phyloP scores from a whole-genome alignment of 2,329 filamentous ascomycete species.

The Ophiocordyceps robertsii region DNA sequence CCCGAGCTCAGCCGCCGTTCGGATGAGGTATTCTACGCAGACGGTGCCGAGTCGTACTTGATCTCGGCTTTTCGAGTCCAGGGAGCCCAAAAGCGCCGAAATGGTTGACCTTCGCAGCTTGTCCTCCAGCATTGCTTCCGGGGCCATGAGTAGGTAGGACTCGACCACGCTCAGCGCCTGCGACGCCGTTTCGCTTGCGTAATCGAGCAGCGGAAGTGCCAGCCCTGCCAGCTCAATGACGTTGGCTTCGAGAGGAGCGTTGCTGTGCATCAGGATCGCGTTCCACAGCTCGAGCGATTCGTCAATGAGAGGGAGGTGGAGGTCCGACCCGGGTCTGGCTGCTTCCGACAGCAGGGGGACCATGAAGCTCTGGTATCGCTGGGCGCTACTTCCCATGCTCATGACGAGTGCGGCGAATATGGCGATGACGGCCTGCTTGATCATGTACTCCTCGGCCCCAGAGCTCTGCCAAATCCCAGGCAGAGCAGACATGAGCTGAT shows the following conservation, averaged over 20 bases:
- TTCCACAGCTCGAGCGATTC: constrained; percentile 87
- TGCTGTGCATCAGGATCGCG: constrained; percentile 55
- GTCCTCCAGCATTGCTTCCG: constrained; percentile 50
- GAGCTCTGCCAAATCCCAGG: constrained; percentile 76
- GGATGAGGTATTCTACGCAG: constrained; percentile 52
- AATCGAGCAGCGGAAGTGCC: constrained; percentile 52
- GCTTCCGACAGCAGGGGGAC: constrained; percentile 73
- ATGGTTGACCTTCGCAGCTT: constrained; percentile 36
- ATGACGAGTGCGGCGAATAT: constrained; percentile 76
- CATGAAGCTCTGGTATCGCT: constrained; percentile 66
- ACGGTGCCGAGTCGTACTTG: constrained; percentile 43
- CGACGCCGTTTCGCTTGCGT: constrained; percentile 49
- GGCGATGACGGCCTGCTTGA: constrained; percentile 86
- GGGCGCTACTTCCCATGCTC: constrained; percentile 67
- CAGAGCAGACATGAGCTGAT: constrained; percentile 68
- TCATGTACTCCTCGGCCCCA: constrained; percentile 68
- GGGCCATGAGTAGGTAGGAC: constrained; percentile 56
- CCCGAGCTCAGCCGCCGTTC: constrained; percentile 47
- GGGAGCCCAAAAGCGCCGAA: constrained; percentile 33
- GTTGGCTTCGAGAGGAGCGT: constrained; percentile 44
- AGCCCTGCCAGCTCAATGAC: constrained; percentile 50
- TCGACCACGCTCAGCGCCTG: constrained; percentile 52
- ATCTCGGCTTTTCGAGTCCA: constrained; percentile 42
- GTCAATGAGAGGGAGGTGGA: constrained; percentile 74
- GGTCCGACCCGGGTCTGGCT: constrained; percentile 60